A percentile compares a stretch with the other conserved stretches of the same genome.
Conservation (phyloP, 2,329 filamentous ascomycete species). For the Leptodontidium sp. region DNA sequence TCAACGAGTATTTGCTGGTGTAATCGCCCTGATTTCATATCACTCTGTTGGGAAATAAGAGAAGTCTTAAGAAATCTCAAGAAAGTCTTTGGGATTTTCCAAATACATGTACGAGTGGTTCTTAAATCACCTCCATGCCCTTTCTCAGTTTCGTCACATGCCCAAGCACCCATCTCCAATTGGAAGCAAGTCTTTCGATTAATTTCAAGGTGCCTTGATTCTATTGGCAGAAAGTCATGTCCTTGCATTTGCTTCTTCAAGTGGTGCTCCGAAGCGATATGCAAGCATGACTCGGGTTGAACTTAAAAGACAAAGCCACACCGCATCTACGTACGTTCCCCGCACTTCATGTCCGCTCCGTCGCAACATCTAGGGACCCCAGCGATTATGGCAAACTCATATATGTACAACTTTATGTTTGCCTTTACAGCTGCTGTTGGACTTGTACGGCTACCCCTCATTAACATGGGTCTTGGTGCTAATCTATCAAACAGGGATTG, state of each 20-base stretch:
- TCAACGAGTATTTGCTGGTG: too few species aligned
- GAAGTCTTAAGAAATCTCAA: too few species aligned
- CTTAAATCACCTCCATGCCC: too few species aligned
- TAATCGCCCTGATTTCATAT: too few species aligned
- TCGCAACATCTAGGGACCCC: not conserved
- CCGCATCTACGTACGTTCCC: not conserved
- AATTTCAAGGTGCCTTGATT: not conserved
- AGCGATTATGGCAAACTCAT: not conserved
- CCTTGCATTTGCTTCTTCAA: not conserved
- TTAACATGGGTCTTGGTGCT: not conserved
- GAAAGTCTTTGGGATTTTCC: too few species aligned
- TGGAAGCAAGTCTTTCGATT: too few species aligned
- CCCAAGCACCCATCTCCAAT: too few species aligned
- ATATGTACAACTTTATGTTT: not conserved
- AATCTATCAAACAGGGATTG: not conserved
- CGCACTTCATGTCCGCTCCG: not conserved
- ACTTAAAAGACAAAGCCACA: not conserved
- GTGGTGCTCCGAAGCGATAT: not conserved
- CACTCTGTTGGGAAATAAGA: too few species aligned
- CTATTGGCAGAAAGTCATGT: not conserved
- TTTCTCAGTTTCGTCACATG: too few species aligned
- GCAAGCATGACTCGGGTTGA: conserved; percentile 9
- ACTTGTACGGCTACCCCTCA: not conserved
- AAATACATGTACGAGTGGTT: too few species aligned
- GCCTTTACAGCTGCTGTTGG: not conserved